Percentiles rank a stretch among this genome's conserved stretches.
These are phyloP conservation scores for Aspergillus sp. DNA, from an alignment of 2,329 filamentous ascomycete species.

Conservation along the genomic window DNA sequence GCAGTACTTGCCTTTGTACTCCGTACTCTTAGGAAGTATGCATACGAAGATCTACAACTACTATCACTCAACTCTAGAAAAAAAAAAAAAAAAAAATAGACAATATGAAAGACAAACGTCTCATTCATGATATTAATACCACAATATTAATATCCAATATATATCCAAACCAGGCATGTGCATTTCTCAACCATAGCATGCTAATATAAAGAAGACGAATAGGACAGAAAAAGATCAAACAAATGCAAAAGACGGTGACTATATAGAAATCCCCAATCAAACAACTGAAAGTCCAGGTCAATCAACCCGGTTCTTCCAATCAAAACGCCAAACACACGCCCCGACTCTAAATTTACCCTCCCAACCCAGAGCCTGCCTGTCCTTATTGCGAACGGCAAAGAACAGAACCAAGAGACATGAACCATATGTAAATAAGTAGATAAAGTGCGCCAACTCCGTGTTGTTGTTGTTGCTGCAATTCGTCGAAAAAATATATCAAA, in stretches of 20 bases:
- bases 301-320: constrained; percentile 1
- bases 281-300: not conserved
- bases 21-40: too few species aligned
- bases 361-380: constrained; percentile 7
- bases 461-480: not conserved
- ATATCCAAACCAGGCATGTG: constrained; percentile 2
- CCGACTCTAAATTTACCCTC: constrained; percentile 14
- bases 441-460: constrained; percentile 3
- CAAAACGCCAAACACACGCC: constrained; percentile 18
- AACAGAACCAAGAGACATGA: constrained; percentile 6
- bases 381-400: constrained; percentile 1
- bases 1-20: too few species aligned
- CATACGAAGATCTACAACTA: not conserved
- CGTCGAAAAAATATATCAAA: not conserved
- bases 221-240: not conserved
- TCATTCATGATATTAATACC: not conserved
- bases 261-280: not conserved
- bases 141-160: constrained; percentile 1
- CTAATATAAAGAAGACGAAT: constrained; percentile 7
- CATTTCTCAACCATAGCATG: constrained; percentile 4
- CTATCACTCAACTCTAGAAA: not conserved
- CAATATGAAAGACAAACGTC: not conserved
- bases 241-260: not conserved
- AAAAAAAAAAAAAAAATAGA: not conserved
- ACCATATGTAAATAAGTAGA: not conserved